A percentile compares a stretch with the other conserved stretches of the same genome.
Conservation (phyloP, 2,329 filamentous ascomycete genomes). For the Monosporascus sp. region DNA sequence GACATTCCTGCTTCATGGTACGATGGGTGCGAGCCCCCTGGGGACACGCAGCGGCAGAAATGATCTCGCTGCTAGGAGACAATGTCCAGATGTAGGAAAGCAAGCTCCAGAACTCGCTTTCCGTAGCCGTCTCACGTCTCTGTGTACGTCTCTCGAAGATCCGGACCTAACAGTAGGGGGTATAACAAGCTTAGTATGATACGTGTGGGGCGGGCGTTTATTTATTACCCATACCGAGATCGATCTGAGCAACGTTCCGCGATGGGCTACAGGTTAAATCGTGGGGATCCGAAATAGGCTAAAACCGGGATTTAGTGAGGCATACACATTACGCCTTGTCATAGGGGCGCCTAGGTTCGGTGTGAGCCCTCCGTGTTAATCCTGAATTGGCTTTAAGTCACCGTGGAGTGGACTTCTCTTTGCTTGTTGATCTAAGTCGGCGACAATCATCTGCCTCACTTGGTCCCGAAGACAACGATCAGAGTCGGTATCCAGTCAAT, state of each 20-base stretch:
- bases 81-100: background rate
- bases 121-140: no score
- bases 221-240: background rate
- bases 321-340: background rate
- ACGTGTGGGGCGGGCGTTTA: background rate
- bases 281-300: background rate
- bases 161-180: background rate
- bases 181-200: background rate
- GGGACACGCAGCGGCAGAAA: background rate
- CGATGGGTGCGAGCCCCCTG: background rate
- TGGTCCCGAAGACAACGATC: background rate
- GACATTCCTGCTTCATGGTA: background rate
- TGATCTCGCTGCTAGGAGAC: background rate
- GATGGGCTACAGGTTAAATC: background rate
- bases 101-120: background rate
- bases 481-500: background rate
- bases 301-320: background rate
- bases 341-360: background rate
- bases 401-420: background rate
- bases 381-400: background rate
- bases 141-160: background rate
- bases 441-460: background rate
- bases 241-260: background rate
- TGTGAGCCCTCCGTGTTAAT: background rate
- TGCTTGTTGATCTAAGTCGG: background rate